Conservation (phyloP, 106 monocot species). For the Acanthochlamys bracteata region DNA sequence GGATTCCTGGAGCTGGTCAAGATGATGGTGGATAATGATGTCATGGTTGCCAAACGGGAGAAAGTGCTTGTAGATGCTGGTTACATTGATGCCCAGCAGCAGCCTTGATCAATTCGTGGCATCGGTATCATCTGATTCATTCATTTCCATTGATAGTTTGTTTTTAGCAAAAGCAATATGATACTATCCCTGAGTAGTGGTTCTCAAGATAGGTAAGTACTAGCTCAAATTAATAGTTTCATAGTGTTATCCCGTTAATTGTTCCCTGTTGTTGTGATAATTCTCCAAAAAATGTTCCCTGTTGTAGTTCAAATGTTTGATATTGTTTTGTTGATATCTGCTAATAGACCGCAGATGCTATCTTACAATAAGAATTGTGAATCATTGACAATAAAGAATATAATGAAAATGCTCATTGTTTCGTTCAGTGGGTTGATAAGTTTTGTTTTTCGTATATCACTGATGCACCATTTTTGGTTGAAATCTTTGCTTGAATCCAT, state of each 20-base stretch:
- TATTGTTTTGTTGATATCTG: no score
- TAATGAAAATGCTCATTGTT: no score
- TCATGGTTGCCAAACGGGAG: constrained; percentile 5
- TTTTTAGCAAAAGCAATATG: background rate
- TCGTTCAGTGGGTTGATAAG: no score
- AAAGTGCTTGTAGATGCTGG: constrained; percentile 12
- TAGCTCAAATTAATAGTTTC: background rate
- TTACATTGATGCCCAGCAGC: constrained; percentile 11
- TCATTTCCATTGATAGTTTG: background rate
- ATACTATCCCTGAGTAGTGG: background rate
- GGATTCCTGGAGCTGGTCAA: constrained; percentile 73
- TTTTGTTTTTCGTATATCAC: no score
- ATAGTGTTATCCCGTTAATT: background rate
- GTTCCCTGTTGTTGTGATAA: no score
- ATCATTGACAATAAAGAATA: no score
- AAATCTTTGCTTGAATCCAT: no score
- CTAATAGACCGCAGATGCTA: no score
- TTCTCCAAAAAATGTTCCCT: no score
- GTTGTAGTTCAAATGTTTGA: no score
- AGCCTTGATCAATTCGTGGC: background rate
- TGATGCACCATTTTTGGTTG: no score
- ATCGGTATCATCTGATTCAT: background rate
- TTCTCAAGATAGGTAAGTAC: background rate
- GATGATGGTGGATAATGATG: constrained; percentile 90
- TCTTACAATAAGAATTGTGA: no score